phyloP scores from a whole-genome alignment of 306 rosid species.

The Arachis stenosperma region DNA sequence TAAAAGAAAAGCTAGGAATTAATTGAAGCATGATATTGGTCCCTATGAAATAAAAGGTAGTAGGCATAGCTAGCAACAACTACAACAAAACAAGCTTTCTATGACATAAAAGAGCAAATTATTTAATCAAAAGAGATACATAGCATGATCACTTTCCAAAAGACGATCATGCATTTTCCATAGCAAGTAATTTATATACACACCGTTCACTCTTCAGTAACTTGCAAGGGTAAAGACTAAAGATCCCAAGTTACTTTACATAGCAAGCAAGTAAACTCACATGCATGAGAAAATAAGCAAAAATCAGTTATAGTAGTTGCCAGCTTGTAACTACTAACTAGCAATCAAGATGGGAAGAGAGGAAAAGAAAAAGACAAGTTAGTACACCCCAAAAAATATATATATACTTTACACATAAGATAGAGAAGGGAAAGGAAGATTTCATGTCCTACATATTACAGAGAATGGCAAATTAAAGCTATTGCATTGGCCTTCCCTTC shows the following conservation, averaged over 20 bases:
- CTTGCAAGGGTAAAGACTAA: neutral
- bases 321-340: constrained; percentile 17
- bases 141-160: constrained; percentile 32
- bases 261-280: constrained; percentile 20
- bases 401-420: constrained; percentile 54
- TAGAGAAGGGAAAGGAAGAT: constrained; percentile 48
- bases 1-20: neutral
- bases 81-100: neutral
- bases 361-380: constrained; percentile 29
- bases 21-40: constrained; percentile 22
- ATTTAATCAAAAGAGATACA: constrained; percentile 18
- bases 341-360: neutral
- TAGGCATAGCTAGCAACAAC: constrained; percentile 20
- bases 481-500: constrained; percentile 40
- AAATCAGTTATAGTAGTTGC: neutral
- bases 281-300: constrained; percentile 23
- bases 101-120: neutral
- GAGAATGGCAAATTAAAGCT: constrained; percentile 30
- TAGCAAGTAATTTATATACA: neutral
- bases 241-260: too few relatives aligned
- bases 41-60: neutral
- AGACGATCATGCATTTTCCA: constrained; percentile 1
- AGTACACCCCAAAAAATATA: constrained; percentile 28
- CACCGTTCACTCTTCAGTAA: neutral
- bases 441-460: constrained; percentile 48